These are phyloP conservation scores for Fusarium phyllophilum DNA, from an alignment of 2,329 filamentous ascomycete species.

Conservation along the genomic window DNA sequence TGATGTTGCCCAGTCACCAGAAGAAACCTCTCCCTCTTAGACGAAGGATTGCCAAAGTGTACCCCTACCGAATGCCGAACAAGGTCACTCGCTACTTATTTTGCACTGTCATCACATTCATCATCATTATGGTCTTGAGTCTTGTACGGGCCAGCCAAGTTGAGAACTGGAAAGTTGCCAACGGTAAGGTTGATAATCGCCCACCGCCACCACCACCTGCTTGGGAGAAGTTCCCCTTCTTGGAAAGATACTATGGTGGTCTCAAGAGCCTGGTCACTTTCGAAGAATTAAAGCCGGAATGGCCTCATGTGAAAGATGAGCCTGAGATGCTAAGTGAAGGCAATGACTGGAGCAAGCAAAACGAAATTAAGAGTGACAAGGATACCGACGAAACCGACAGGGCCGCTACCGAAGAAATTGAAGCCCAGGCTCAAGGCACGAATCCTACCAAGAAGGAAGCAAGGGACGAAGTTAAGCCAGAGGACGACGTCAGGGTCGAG, in stretches of 20 bases:
- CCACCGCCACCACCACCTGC: constrained; percentile 71
- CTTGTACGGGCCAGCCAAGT: constrained; percentile 78
- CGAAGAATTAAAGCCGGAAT: constrained; percentile 79
- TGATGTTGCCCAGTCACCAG: constrained; percentile 57
- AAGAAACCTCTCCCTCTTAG: constrained; percentile 31
- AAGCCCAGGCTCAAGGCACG: constrained; percentile 13
- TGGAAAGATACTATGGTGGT: constrained; percentile 91
- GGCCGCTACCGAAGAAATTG: constrained; percentile 30
- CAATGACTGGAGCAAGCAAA: constrained; percentile 30
- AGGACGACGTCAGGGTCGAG: constrained; percentile 12
- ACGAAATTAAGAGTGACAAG: constrained; percentile 27
- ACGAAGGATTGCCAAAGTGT: constrained; percentile 41
- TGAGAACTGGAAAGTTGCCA: constrained; percentile 71
- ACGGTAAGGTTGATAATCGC: constrained; percentile 56
- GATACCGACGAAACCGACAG: constrained; percentile 32
- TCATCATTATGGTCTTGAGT: constrained; percentile 80
- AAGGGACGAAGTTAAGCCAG: constrained; percentile 8
- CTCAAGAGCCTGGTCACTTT: constrained; percentile 75
- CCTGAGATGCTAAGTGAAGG: constrained; percentile 45
- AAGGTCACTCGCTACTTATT: constrained; percentile 83
- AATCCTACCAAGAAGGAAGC: constrained; percentile 8
- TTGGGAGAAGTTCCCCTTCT: constrained; percentile 88
- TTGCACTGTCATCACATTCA: constrained; percentile 72
- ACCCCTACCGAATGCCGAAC: constrained; percentile 73
- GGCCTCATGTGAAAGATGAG: constrained; percentile 74